Conservation (phyloP, 2,329 filamentous ascomycete species). For the Apiospora malaysiana region DNA sequence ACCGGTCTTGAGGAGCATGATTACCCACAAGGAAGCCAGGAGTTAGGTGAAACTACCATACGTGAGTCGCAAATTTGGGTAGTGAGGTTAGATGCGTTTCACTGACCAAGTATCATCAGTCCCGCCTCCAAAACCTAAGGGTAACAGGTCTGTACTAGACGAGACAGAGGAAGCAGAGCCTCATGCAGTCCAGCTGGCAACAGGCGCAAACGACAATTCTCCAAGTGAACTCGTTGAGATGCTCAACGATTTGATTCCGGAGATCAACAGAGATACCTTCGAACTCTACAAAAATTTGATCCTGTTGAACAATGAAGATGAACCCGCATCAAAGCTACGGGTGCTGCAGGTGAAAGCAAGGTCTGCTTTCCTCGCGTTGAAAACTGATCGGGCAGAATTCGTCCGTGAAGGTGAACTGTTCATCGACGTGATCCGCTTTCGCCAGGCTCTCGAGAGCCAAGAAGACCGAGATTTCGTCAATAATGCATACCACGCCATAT, state of each 20-base stretch:
- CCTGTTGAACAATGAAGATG: background rate
- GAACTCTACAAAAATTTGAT: background rate
- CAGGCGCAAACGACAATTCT: background rate
- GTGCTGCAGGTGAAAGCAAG: background rate
- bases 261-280: background rate
- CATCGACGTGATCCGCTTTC: background rate
- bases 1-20: background rate
- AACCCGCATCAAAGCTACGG: background rate
- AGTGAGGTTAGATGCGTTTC: background rate
- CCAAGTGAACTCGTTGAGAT: background rate
- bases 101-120: background rate
- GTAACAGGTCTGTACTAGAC: background rate
- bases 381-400: background rate
- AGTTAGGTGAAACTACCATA: background rate
- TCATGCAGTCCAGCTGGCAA: background rate
- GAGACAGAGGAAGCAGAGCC: background rate
- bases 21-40: too few species aligned
- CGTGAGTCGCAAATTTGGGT: background rate
- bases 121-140: background rate
- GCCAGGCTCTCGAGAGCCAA: background rate
- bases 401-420: background rate
- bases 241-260: background rate
- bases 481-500: background rate
- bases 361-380: background rate
- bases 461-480: background rate